Conservation (phyloP, 1,139 yeast genomes). For the Yamadazyma kanchanaburiensis region DNA sequence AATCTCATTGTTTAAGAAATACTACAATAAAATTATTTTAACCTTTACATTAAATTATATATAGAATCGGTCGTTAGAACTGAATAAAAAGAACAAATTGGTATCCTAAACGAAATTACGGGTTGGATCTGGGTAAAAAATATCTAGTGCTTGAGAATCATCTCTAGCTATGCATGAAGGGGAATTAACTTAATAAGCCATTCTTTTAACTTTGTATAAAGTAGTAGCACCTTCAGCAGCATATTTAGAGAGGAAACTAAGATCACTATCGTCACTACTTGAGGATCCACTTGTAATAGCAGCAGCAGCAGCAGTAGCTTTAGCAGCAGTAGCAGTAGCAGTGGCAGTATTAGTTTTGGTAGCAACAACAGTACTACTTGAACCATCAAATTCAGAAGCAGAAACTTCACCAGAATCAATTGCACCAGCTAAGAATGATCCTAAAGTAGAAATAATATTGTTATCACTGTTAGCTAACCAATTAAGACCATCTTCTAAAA, state of each 20-base stretch:
- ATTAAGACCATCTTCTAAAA: constrained; percentile 28
- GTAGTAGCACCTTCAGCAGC: constrained; percentile 18
- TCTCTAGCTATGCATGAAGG: too few species aligned
- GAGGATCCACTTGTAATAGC: constrained; percentile 8
- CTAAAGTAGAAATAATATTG: constrained; percentile 11
- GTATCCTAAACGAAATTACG: constrained; percentile 1
- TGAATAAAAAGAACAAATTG: constrained; percentile 3
- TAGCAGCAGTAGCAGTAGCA: constrained; percentile 10
- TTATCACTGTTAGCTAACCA: constrained; percentile 33
- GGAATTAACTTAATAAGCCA: constrained; percentile 16
- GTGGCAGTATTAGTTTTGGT: constrained; percentile 12
- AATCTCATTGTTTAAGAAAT: not conserved
- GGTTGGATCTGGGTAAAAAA: too few species aligned
- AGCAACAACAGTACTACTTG: constrained; percentile 18
- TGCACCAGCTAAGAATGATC: constrained; percentile 20
- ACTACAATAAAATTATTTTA: not conserved
- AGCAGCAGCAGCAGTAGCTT: constrained; percentile 12
- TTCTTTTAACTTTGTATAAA: constrained; percentile 18
- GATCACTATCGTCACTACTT: constrained; percentile 7
- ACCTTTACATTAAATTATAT: constrained; percentile 7
- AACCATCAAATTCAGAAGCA: constrained; percentile 24
- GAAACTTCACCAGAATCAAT: constrained; percentile 25
- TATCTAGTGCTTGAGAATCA: too few species aligned
- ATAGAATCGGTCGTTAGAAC: constrained; percentile 3
- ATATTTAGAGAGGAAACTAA: constrained; percentile 15